Evolutionary conservation across 345 rosid species (phyloP), one percentile per base, ranked within the genome.

Genomic region (Pistacia atlantica): DNA sequence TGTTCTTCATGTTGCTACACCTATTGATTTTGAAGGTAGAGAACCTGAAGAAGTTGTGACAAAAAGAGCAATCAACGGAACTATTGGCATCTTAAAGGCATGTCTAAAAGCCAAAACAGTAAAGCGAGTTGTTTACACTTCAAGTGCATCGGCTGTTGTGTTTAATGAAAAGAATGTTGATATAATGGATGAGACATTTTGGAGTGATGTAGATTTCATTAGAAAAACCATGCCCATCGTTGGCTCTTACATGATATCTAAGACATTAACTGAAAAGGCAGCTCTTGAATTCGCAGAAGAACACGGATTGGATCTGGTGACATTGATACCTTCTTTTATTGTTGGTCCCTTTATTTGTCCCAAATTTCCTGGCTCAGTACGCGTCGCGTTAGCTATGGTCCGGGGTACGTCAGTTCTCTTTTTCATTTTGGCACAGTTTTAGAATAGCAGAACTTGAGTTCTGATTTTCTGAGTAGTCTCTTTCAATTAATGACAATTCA

Each of bases 51-150:
- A 82, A 49, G 79, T 78, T 10, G 79, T 86, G 7, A 87, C 85
- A 0, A 79, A 85, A 61, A 85, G 90, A 73, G 56, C 92, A 35
- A 79, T 87, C 4, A 81, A 82, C 16, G 97, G 91, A 71, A 57
- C 86, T 1, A 52, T 82, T 35, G 91, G 90, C 45, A 88, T 93
- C 54, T 45, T 91, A 2, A 88, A 83, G 52, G 79, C 90, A 4
- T 90, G 90, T 83, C 37, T 84, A 69, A 82, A 85, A 13, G 75
- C 89, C 9, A 85, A 82, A 72, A 89, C 90, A 0, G 92, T 91
- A 46, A 88, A 85, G 75, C 80, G 90, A 8, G 86, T 90, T 1
- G 87, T 91, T 4, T 93, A 88, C 83, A 90, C 93, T 64, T 89
- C 95, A 3, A 91, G 95, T 31, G 63, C 77, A 8, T 13, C 84